Conservation (phyloP, 352 stramenopile species). For the Globisporangium emineosum region DNA sequence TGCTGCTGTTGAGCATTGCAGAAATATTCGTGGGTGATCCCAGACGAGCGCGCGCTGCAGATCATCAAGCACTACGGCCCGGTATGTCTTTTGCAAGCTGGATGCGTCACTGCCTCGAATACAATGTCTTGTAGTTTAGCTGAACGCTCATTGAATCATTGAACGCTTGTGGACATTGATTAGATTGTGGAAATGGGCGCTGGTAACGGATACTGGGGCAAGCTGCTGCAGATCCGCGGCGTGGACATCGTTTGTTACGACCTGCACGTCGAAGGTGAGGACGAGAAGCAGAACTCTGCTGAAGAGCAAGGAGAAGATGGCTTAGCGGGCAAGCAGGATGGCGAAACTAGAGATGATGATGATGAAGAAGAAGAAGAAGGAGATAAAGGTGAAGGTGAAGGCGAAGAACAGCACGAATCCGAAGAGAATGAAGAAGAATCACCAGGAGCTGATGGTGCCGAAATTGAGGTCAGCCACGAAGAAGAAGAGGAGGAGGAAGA, state of each 20-base stretch:
- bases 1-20: conserved; percentile 23
- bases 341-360: conserved; percentile 25
- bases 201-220: conserved; percentile 87
- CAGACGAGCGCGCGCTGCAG: conserved; percentile 78
- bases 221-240: conserved; percentile 65
- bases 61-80: conserved; percentile 91
- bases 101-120: neutral
- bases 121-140: neutral
- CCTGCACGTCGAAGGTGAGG: conserved; percentile 61
- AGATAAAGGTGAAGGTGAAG: no score
- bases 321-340: conserved; percentile 23
- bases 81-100: conserved; percentile 39
- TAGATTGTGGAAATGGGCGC: conserved; percentile 90
- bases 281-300: conserved; percentile 26
- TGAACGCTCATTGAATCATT: no score
- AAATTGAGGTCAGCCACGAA: conserved; percentile 19
- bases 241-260: conserved; percentile 90
- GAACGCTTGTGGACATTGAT: no score
- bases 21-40: conserved; percentile 92
- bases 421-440: no score
- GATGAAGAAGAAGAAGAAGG: no score
- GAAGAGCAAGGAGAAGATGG: conserved; percentile 18
- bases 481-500: no score
- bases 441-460: conserved; percentile 18
- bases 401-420: no score